Evolutionary conservation across 495 filamentous ascomycete genomes (phyloP).

Genomic region (Penicillium paxilli): DNA sequence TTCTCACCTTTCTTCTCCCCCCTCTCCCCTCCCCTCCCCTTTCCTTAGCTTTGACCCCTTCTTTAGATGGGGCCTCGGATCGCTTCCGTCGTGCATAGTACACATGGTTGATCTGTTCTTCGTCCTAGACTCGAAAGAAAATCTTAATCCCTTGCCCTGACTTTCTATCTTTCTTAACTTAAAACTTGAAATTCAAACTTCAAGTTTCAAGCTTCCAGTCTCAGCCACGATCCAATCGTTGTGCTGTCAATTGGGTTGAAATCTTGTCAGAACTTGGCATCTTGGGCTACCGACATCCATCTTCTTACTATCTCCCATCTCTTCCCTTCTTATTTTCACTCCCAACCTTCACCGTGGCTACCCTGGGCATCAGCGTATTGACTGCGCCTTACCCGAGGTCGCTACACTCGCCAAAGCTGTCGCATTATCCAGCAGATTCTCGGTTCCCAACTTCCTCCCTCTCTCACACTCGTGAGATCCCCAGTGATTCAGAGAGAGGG

Average conservation of each 20-base stretch:
- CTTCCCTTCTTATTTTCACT: slow-evolving; percentile 6
- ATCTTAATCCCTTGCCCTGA: not conserved
- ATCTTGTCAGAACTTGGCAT: not conserved
- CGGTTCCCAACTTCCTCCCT: slow-evolving; percentile 39
- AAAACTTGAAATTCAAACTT: not conserved
- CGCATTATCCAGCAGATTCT: slow-evolving; percentile 29
- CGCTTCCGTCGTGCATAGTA: slow-evolving; percentile 11
- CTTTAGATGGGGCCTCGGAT: slow-evolving; percentile 18
- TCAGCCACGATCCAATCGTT: not conserved
- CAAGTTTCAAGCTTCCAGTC: too few species aligned
- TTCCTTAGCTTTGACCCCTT: not conserved
- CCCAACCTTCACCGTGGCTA: slow-evolving; percentile 39
- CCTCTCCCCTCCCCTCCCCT: not conserved
- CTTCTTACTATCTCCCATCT: too few species aligned
- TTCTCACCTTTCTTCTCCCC: not conserved
- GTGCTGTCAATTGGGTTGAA: slow-evolving; percentile 1
- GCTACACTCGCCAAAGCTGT: slow-evolving; percentile 32
- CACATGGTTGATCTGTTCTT: slow-evolving; percentile 15
- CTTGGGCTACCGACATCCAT: not conserved
- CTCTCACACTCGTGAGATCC: slow-evolving; percentile 41
- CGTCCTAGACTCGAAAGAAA: not conserved
- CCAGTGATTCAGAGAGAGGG: slow-evolving; percentile 40
- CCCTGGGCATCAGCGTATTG: slow-evolving; percentile 42
- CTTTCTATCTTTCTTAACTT: not conserved
- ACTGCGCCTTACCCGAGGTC: slow-evolving; percentile 27